These are phyloP conservation scores for Macaranga tanarius DNA, from an alignment of 441 rosid species.

Conservation along the genomic window DNA sequence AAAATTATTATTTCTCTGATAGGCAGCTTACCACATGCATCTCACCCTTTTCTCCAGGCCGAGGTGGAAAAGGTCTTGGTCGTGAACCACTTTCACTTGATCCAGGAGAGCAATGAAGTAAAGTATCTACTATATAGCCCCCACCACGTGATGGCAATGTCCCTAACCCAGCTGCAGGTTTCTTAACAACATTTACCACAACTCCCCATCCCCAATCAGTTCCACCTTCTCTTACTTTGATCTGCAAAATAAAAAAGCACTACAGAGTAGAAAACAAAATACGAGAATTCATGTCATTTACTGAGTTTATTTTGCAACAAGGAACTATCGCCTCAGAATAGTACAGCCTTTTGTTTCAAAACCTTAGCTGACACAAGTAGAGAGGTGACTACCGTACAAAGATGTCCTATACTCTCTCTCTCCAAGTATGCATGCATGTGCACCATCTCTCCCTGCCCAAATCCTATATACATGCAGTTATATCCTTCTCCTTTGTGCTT, in stretches of 20 bases:
- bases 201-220: constrained; percentile 99
- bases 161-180: constrained; percentile 58
- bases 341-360: not conserved
- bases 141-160: constrained; percentile 58
- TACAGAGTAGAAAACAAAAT: constrained; percentile 11
- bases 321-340: not conserved
- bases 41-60: constrained; percentile 94
- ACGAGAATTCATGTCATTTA: not conserved
- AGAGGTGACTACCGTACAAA: no score
- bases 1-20: constrained; percentile 1
- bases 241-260: constrained; percentile 47
- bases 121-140: constrained; percentile 86
- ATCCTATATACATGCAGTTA: not conserved
- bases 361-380: not conserved
- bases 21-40: constrained; percentile 95
- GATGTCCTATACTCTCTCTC: not conserved
- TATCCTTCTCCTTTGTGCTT: not conserved
- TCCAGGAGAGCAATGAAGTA: constrained; percentile 91
- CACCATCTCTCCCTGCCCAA: not conserved
- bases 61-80: constrained; percentile 93
- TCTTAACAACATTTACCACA: constrained; percentile 90
- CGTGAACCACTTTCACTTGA: constrained; percentile 81
- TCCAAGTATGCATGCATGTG: not conserved
- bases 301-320: not conserved
- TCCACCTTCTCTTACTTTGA: constrained; percentile 94